These are phyloP conservation scores for Fusarium goolgardi DNA, from an alignment of 2,329 filamentous ascomycete species.

Conservation along the genomic window DNA sequence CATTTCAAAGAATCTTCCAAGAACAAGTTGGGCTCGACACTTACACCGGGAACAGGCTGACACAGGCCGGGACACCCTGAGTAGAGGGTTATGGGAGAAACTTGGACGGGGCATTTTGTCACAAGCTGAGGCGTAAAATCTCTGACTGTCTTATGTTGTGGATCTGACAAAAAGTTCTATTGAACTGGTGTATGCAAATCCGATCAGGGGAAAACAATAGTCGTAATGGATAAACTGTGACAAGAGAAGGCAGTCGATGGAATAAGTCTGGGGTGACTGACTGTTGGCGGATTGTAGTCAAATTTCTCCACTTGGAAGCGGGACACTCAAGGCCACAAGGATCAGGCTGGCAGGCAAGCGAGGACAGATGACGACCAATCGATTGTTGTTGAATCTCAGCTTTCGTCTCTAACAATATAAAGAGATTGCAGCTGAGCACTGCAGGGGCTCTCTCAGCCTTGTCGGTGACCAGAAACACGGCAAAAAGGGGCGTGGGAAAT, in stretches of 20 bases:
- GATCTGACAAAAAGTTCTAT: not conserved
- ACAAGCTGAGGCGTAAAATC: slow-evolving; percentile 3
- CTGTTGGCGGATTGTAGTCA: slow-evolving; percentile 41
- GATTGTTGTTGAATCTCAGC: slow-evolving; percentile 14
- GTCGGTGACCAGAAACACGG: slow-evolving; percentile 22
- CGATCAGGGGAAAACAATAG: slow-evolving; percentile 1
- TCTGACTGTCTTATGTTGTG: not conserved
- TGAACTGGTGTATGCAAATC: not conserved
- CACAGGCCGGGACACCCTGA: slow-evolving; percentile 81
- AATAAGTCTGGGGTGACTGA: slow-evolving; percentile 27
- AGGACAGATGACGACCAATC: slow-evolving; percentile 18
- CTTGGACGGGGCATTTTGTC: slow-evolving; percentile 59
- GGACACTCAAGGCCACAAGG: slow-evolving; percentile 39
- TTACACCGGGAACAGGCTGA: slow-evolving; percentile 82
- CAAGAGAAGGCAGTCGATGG: slow-evolving; percentile 27
- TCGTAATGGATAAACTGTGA: slow-evolving; percentile 11
- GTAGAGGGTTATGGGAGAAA: slow-evolving; percentile 67
- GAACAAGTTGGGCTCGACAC: slow-evolving; percentile 34
- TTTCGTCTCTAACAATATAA: slow-evolving; percentile 4
- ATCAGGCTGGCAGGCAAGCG: slow-evolving; percentile 31
- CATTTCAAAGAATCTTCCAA: not conserved
- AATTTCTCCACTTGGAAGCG: slow-evolving; percentile 44
- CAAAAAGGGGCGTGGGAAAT: slow-evolving; percentile 34
- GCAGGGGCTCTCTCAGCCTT: not conserved
- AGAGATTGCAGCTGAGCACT: slow-evolving; percentile 13